Percentiles rank a stretch among this genome's conserved stretches.
phyloP scores from a whole-genome alignment of 2,329 filamentous ascomycete genomes.

The Dactylellina leptospora region DNA sequence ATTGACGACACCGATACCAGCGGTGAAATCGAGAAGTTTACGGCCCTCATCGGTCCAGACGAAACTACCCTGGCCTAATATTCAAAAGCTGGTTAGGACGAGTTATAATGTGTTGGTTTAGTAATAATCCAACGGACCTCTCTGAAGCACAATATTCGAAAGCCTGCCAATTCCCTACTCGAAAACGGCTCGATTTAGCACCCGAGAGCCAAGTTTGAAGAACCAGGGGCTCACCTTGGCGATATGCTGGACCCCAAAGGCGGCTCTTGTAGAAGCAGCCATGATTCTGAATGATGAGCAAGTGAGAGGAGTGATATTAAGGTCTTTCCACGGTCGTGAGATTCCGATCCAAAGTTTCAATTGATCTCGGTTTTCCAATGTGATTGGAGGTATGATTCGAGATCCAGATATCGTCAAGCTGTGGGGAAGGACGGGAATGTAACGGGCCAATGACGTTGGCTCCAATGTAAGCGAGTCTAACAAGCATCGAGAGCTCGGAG shows the following conservation, averaged over 20 bases:
- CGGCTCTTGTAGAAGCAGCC: constrained; percentile 40
- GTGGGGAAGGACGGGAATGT: constrained; percentile 8
- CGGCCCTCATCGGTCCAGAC: constrained; percentile 51
- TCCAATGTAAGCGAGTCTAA: constrained; percentile 45
- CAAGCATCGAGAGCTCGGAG: no score
- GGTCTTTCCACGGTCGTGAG: neutral
- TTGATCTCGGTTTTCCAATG: neutral
- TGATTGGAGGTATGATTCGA: neutral
- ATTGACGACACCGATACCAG: constrained; percentile 45
- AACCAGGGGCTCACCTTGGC: constrained; percentile 40
- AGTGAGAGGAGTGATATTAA: neutral
- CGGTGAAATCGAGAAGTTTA: constrained; percentile 44
- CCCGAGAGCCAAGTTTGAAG: constrained; percentile 18
- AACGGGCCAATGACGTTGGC: constrained; percentile 23
- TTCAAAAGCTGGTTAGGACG: neutral
- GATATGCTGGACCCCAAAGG: constrained; percentile 47
- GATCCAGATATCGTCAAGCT: constrained; percentile 10
- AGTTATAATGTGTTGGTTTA: constrained; percentile 24
- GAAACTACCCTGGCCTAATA: constrained; percentile 36
- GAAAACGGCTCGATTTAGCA: constrained; percentile 21
- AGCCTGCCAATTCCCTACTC: constrained; percentile 47
- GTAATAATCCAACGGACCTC: constrained; percentile 44
- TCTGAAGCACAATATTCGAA: constrained; percentile 39
- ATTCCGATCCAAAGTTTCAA: neutral
- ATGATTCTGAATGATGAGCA: neutral